phyloP scores from a whole-genome alignment of 805 yeast genomes.

The Ascoidea tarda region DNA sequence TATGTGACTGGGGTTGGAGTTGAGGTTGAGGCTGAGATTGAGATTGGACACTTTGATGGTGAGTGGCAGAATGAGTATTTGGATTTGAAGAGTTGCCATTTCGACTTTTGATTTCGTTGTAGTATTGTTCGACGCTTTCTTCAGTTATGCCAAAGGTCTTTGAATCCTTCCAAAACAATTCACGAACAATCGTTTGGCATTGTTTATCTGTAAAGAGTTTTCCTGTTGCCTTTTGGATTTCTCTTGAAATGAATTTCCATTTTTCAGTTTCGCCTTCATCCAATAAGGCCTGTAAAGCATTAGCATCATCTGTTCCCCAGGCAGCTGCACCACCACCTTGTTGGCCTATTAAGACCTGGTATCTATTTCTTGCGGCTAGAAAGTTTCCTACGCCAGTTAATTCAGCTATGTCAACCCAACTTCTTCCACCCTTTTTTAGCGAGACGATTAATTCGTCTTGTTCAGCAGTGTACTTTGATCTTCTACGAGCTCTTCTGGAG shows the following conservation, averaged over 20 bases:
- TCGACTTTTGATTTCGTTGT: neutral
- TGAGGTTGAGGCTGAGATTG: neutral
- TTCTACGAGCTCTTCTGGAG: slow-evolving; percentile 39
- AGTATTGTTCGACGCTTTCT: slow-evolving; percentile 25
- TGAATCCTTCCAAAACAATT: slow-evolving; percentile 42
- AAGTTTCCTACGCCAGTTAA: slow-evolving; percentile 48
- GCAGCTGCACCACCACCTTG: slow-evolving; percentile 62
- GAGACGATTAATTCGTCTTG: slow-evolving; percentile 55
- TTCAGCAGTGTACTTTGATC: slow-evolving; percentile 53
- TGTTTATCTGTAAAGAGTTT: slow-evolving; percentile 36
- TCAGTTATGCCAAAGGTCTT: slow-evolving; percentile 40
- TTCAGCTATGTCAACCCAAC: slow-evolving; percentile 67
- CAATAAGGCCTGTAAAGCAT: slow-evolving; percentile 32
- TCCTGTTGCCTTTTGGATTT: slow-evolving; percentile 36
- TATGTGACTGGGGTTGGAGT: neutral
- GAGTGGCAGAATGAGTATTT: neutral
- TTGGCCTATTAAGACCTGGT: slow-evolving; percentile 72
- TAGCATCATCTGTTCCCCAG: slow-evolving; percentile 45
- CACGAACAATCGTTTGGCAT: slow-evolving; percentile 38
- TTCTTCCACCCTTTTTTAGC: slow-evolving; percentile 45
- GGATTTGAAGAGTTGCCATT: neutral
- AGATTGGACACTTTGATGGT: neutral
- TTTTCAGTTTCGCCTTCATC: slow-evolving; percentile 63
- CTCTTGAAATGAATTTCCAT: slow-evolving; percentile 51
- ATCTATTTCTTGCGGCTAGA: slow-evolving; percentile 63